phyloP scores from a whole-genome alignment of 495 filamentous ascomycete genomes.

The Penicillium bovifimosum region DNA sequence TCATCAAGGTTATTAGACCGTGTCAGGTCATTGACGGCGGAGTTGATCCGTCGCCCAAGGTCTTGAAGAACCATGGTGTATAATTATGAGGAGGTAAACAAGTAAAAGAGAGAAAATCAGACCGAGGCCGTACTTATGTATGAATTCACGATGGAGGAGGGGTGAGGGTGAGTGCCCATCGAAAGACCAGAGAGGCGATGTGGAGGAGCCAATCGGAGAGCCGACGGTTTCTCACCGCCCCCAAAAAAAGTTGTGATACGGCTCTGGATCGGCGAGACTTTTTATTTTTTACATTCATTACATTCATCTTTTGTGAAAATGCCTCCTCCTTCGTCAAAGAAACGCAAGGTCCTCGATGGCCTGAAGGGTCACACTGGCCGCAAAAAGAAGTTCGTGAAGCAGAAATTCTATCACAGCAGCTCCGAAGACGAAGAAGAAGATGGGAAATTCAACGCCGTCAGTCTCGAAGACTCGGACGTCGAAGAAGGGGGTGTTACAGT shows the following conservation, averaged over 20 bases:
- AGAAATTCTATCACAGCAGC: slow-evolving; percentile 67
- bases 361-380: slow-evolving; percentile 48
- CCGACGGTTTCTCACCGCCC: slow-evolving; percentile 23
- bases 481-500: slow-evolving; percentile 39
- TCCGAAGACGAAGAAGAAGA: slow-evolving; percentile 54
- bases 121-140: slow-evolving; percentile 2
- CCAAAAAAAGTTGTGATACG: slow-evolving; percentile 32
- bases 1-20: slow-evolving; percentile 89
- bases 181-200: slow-evolving; percentile 24
- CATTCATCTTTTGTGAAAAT: slow-evolving; percentile 19
- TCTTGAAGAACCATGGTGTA: slow-evolving; percentile 92
- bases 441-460: slow-evolving; percentile 53
- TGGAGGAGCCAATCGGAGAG: slow-evolving; percentile 37
- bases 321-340: slow-evolving; percentile 45
- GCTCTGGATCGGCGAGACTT: slow-evolving; percentile 3
- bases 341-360: slow-evolving; percentile 55
- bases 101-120: slow-evolving; percentile 4
- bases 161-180: slow-evolving; percentile 18
- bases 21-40: slow-evolving; percentile 90
- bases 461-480: slow-evolving; percentile 63
- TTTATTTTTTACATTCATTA: slow-evolving; percentile 6
- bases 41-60: slow-evolving; percentile 95
- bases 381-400: slow-evolving; percentile 67
- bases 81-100: neutral
- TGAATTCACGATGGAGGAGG: slow-evolving; percentile 15